Evolutionary conservation across 2,329 filamentous ascomycete genomes (phyloP), one percentile per base, ranked within the genome.

Genomic region (Tolypocladium album): DNA sequence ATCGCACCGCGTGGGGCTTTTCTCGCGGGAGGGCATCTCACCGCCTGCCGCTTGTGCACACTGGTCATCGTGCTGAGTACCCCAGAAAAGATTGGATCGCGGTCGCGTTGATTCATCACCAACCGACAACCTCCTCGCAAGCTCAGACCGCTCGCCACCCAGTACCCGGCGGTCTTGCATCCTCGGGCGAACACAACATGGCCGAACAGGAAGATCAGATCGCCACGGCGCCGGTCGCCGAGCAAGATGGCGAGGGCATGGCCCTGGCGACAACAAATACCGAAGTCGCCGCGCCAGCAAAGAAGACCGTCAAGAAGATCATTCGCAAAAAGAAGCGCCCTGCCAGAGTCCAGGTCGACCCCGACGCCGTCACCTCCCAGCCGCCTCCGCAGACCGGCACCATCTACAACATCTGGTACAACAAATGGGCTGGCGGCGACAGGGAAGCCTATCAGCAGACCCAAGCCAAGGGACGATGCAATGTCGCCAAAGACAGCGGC

Each of bases 391-490:
- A 97, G 69, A 97, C 93, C 0, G 94, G 94, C 58, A 96, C 90
- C 0, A 91, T 92, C 61, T 99, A 94, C 82, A 99, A 99, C 75
- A 95, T 68, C 55, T 68, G 67, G 93, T 96, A 97, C 77, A 97
- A 96, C 78, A 97, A 97, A 76, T 97, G 93, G 92, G 89, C 88
- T 0, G 94, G 94, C 65, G 94, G 94, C 69, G 94, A 99, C 75
- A 85, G 92, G 62, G 93, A 97, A 71, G 92, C 95, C 78, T 91
- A 92, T 67, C 92, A 93, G 69, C 82, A 92, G 4, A 90, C 88
- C 42, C 88, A 97, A 17, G 93, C 94, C 4, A 87, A 88, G 64
- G 88, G 88, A 2, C 89, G 95, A 59, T 97, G 94, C 79, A 94
- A 92, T 70, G 79, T 99, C 62, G 87, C 87, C 1, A 85, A 82